Evolutionary conservation across 352 stramenopile genomes (phyloP), one percentile per base, ranked within the genome.

Genomic region (Phytophthora boehmeriae): DNA sequence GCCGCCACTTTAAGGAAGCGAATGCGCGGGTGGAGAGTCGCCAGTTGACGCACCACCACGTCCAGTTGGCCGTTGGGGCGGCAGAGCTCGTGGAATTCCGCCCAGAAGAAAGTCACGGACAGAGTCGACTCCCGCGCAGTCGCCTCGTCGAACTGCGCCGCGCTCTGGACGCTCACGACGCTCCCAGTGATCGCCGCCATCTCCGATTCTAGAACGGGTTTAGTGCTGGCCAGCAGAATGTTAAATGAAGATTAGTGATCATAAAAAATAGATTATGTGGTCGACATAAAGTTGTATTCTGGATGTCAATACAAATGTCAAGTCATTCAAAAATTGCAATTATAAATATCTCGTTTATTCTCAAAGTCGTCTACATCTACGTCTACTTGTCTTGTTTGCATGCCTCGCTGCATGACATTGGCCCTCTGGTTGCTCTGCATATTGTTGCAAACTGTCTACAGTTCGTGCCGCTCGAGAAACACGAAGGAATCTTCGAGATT

Each of bases 1-100:
- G 89, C 90, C 41, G 91, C 86, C 17, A 96, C 75, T 62, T 96
- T 95, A 57, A 92, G 78, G 66, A 95, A 95, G 41, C 81, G 81
- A 54, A 95, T 84, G 58, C 86, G 86, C 23, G 86, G 86, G 52
- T 95, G 84, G 53, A 95, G 64, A 51, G 83, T 89, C 32, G 86
- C 86, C 34, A 95, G 67, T 61, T 95, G 86, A 14, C 75, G 76
- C 55, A 95, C 81, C 20, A 95, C 84, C n/a, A 95, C 76, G 67
- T 93, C 86, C 65, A 93, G 78, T 63, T 92, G 85, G 20, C 84
- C 84, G 55, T 95, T 93, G n/a, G 83, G 84, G 39, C 79, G 78
- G 63, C 83, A 92, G 32, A 82, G 76, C 62, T 92, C 83, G 59
- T 92, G 83, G 63, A 92, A 93, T 38, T 93, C 85, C 19, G 86